phyloP scores from a whole-genome alignment of 768 basidiomycete species.

The Panellus pusillus region DNA sequence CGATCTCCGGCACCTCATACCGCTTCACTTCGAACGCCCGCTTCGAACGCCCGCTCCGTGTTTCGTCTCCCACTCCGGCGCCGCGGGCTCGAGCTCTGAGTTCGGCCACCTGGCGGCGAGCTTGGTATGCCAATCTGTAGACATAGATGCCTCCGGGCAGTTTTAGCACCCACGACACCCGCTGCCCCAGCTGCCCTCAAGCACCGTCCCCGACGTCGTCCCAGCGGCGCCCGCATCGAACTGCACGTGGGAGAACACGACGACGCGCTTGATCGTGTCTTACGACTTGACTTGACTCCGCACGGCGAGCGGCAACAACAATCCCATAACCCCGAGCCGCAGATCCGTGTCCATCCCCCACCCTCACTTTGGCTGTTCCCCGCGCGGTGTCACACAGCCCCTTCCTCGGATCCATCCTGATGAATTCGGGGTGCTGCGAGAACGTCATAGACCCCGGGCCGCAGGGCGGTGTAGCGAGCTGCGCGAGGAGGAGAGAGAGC shows the following conservation, averaged over 20 bases:
- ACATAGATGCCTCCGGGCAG: no score
- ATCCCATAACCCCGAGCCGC: conserved; percentile 56
- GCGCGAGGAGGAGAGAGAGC: conserved; percentile 65
- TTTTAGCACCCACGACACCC: no score
- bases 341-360: conserved; percentile 68
- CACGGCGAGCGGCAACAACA: conserved; percentile 60
- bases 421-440: conserved; percentile 48
- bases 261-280: conserved; percentile 74
- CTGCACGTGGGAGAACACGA: conserved; percentile 80
- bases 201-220: conserved; percentile 1
- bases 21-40: conserved; percentile 57
- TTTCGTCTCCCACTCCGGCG: conserved; percentile 55
- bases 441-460: conserved; percentile 70
- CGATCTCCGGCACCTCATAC: conserved; percentile 70
- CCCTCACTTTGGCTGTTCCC: conserved; percentile 31
- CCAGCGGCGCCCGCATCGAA: conserved; percentile 42
- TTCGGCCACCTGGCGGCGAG: no score
- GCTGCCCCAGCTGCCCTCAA: no score
- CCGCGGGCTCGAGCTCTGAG: no score
- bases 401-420: conserved; percentile 44
- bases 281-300: conserved; percentile 54
- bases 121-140: no score
- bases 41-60: conserved; percentile 56
- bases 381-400: conserved; percentile 38
- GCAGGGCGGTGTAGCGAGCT: conserved; percentile 65